Conservation (phyloP, 2,329 filamentous ascomycete species). For the Aspergillus alliaceus region DNA sequence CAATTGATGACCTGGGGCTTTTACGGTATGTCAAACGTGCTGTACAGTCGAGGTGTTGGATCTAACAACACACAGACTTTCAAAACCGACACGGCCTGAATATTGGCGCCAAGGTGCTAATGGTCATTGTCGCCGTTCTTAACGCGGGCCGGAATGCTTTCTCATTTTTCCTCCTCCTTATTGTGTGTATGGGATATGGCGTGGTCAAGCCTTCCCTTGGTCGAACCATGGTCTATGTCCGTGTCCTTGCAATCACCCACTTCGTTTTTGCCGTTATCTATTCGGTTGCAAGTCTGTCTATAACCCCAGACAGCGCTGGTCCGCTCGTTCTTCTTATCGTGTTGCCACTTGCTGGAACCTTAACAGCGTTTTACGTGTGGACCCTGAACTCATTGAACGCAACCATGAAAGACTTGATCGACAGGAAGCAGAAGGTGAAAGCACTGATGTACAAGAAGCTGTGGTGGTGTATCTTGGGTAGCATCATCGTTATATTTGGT, state of each 20-base stretch:
- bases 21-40: conserved; percentile 63
- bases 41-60: neutral
- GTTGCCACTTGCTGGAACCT: conserved; percentile 81
- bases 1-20: conserved; percentile 99
- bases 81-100: conserved; percentile 88
- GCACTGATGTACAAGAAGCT: conserved; percentile 96
- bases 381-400: conserved; percentile 92
- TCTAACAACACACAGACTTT: conserved; percentile 65
- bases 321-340: conserved; percentile 91
- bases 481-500: conserved; percentile 91
- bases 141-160: conserved; percentile 96
- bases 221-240: conserved; percentile 90
- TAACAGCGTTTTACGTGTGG: conserved; percentile 98
- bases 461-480: conserved; percentile 94
- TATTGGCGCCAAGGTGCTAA: conserved; percentile 75
- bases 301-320: conserved; percentile 85
- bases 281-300: conserved; percentile 80
- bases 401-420: conserved; percentile 93
- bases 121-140: conserved; percentile 87
- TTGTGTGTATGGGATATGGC: conserved; percentile 99
- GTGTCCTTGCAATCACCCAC: conserved; percentile 85
- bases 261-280: conserved; percentile 96
- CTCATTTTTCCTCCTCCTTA: conserved; percentile 95
- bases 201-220: conserved; percentile 93
- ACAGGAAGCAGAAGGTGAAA: conserved; percentile 91